These are phyloP conservation scores for Candida sojae DNA, from an alignment of 1,139 yeast genomes.

Conservation along the genomic window DNA sequence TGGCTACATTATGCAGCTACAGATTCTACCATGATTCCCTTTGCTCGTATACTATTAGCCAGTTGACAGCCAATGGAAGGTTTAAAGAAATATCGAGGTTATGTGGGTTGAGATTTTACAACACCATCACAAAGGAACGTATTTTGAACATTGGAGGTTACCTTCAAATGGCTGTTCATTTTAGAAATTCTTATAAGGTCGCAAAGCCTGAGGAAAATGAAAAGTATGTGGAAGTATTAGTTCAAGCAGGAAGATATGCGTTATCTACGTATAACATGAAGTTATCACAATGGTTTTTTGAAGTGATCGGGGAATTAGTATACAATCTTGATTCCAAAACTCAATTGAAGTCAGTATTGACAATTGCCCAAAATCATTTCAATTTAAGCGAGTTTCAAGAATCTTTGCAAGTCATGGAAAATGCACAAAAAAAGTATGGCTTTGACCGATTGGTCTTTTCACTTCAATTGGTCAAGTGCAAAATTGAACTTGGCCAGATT, in stretches of 20 bases:
- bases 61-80: slow-evolving; percentile 25
- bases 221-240: slow-evolving; percentile 31
- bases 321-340: slow-evolving; percentile 18
- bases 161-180: slow-evolving; percentile 37
- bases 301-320: slow-evolving; percentile 29
- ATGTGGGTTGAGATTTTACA: slow-evolving; percentile 45
- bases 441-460: slow-evolving; percentile 34
- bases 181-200: slow-evolving; percentile 28
- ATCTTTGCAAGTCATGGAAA: slow-evolving; percentile 29
- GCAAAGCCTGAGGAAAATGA: slow-evolving; percentile 27
- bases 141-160: slow-evolving; percentile 24
- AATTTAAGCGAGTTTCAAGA: slow-evolving; percentile 27
- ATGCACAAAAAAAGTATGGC: slow-evolving; percentile 22
- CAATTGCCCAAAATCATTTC: slow-evolving; percentile 35
- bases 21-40: slow-evolving; percentile 41
- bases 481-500: slow-evolving; percentile 32
- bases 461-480: slow-evolving; percentile 41
- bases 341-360: slow-evolving; percentile 27
- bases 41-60: slow-evolving; percentile 25
- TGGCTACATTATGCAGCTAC: slow-evolving; percentile 36
- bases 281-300: slow-evolving; percentile 32
- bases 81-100: slow-evolving; percentile 35
- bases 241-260: slow-evolving; percentile 40
- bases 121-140: slow-evolving; percentile 22
- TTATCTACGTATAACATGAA: slow-evolving; percentile 34